Percentiles rank a stretch among this genome's conserved stretches.
phyloP scores from a whole-genome alignment of 495 filamentous ascomycete genomes.

The Podospora pseudocomata region DNA sequence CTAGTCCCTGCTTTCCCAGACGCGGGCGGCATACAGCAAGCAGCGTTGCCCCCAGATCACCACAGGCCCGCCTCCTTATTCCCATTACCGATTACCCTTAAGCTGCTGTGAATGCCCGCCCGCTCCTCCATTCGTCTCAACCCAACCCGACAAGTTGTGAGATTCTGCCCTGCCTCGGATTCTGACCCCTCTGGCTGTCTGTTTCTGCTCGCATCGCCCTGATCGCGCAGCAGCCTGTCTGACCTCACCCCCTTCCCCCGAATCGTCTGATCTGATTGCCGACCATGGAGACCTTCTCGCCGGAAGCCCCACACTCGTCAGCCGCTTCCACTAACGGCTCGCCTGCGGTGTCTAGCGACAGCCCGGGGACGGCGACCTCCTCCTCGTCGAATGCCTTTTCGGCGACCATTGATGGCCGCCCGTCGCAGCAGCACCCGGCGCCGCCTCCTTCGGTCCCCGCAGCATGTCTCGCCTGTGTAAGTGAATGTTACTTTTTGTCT shows the following conservation, averaged over 20 bases:
- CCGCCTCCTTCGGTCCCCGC: slow-evolving; percentile 43
- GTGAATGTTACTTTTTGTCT: slow-evolving; percentile 28
- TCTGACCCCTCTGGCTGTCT: slow-evolving; percentile 8
- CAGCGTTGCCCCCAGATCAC: neutral
- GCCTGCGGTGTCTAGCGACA: slow-evolving; percentile 32
- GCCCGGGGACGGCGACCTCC: slow-evolving; percentile 34
- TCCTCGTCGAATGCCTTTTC: slow-evolving; percentile 23
- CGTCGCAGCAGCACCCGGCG: slow-evolving; percentile 26
- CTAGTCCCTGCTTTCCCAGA: neutral
- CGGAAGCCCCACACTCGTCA: slow-evolving; percentile 33
- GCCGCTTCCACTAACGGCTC: slow-evolving; percentile 32
- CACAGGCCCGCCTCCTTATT: neutral
- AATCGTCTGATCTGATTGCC: slow-evolving; percentile 24
- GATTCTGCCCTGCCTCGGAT: neutral
- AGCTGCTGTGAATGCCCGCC: neutral
- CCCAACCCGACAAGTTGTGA: neutral
- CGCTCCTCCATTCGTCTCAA: neutral
- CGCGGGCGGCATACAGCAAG: neutral
- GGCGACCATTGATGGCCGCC: slow-evolving; percentile 34
- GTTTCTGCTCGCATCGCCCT: slow-evolving; percentile 10
- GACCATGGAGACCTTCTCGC: slow-evolving; percentile 35
- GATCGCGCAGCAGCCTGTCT: slow-evolving; percentile 12
- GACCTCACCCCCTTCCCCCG: neutral
- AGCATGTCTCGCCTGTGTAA: slow-evolving; percentile 48
- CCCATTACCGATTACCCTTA: neutral